Base-by-base conservation (phyloP, 1,284 basidiomycete species). In the Ganoderma leucocontextum region DNA sequence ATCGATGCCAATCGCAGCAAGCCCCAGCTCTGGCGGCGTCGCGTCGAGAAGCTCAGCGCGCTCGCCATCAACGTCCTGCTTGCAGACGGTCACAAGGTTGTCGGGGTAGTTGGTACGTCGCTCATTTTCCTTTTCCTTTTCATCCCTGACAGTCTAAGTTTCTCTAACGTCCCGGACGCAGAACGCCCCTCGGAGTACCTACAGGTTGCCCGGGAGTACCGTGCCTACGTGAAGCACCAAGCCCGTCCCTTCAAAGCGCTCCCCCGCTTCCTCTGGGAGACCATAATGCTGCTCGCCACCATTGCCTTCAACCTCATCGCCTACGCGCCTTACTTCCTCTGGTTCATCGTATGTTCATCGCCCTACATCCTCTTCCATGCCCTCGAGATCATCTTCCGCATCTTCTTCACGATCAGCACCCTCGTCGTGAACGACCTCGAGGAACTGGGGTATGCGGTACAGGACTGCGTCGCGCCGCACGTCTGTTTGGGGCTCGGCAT, bases 41-140 rank as follows among this genome's bases (percentile, higher is more conserved):
- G 62, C 5, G 66, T 63, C 29, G 62, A 68, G 33, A 39, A 49
- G 35, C 65, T 72, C 42, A 63, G 65, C 35, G 39, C 63, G 17
- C 57, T 72, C 33, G 67, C 63, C 1, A 57, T 66, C 52, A 55
- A 15, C 2, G 64, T 72, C 19, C 53, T 67, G 5, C 38, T 70
- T 2, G 60, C 52, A 6, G 65, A 64, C 2, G 42, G 55, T 5
- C 64, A 69, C 29, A 55, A 62, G 1, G 65, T 67, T 13, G 62
- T 72, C 15, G 65, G 67, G 2, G 60, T 69, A 10, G 58, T 70
- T 22, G 71, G 71, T 72, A 29, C 22, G 69, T 29, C 15, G 6
- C 22, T 15, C 17, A 17, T 15, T 17, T 9, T 13, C n/a, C 12
- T 29, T 29, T 29, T 29, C 29, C 12, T 29, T 29, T 29, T 29